Evolutionary conservation across 495 filamentous ascomycete species (phyloP).

Genomic region (Podospora fimiseda): DNA sequence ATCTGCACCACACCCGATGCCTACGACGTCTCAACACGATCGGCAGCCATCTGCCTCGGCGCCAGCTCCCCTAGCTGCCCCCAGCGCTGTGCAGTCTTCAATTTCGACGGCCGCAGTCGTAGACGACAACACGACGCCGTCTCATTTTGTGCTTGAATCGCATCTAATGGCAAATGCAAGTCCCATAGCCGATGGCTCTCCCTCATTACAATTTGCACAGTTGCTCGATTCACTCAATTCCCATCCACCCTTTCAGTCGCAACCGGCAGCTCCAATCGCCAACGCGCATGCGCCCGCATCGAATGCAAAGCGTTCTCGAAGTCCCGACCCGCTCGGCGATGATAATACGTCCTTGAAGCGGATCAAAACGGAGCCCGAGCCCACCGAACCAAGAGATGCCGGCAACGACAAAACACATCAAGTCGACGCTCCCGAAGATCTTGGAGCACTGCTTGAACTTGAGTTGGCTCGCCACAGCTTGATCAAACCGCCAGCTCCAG

Average conservation of each 20-base stretch:
- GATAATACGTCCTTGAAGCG: constrained; percentile 29
- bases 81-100: neutral
- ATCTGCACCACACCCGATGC: neutral
- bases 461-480: constrained; percentile 21
- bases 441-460: constrained; percentile 22
- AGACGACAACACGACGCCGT: neutral
- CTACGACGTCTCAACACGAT: neutral
- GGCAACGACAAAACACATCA: constrained; percentile 2
- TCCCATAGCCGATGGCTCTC: neutral
- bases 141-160: neutral
- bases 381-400: neutral
- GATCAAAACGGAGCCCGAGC: constrained; percentile 24
- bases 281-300: neutral
- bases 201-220: neutral
- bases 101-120: neutral
- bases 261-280: neutral
- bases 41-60: neutral
- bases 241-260: neutral
- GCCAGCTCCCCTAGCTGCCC: neutral
- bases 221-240: neutral
- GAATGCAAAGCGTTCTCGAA: constrained; percentile 28
- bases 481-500: constrained; percentile 10
- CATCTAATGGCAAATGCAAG: neutral
- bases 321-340: constrained; percentile 18
- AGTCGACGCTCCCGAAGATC: too few relatives aligned